Percentiles rank a stretch among this genome's conserved stretches.
phyloP scores from a whole-genome alignment of 371 early-diverging fungal genomes.

The Pancytospora philotis region DNA sequence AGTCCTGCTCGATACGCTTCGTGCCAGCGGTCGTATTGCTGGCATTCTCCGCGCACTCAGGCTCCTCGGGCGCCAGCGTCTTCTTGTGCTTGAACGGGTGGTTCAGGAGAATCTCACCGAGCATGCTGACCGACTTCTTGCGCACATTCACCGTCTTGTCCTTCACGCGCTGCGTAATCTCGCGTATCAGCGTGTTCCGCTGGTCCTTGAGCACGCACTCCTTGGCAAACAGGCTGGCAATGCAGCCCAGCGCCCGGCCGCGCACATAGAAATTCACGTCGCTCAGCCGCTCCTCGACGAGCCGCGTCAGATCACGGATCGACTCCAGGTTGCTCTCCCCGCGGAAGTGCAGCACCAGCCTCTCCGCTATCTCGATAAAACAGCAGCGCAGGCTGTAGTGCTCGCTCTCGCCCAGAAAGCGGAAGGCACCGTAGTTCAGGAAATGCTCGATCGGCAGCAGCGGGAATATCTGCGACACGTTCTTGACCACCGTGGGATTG shows the following conservation, averaged over 20 bases:
- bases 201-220: constrained; percentile 31
- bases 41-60: neutral
- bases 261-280: constrained; percentile 53
- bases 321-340: constrained; percentile 37
- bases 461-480: constrained; percentile 23
- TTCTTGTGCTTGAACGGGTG: constrained; percentile 52
- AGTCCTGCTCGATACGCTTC: constrained; percentile 16
- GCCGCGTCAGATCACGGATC: constrained; percentile 20
- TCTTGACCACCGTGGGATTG: constrained; percentile 29
- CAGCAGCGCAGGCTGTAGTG: constrained; percentile 44
- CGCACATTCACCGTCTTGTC: constrained; percentile 58
- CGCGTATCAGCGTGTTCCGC: constrained; percentile 37
- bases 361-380: constrained; percentile 40
- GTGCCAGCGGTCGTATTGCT: constrained; percentile 12
- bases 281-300: constrained; percentile 36
- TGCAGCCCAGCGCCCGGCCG: constrained; percentile 32
- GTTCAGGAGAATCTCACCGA: constrained; percentile 44
- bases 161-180: constrained; percentile 42
- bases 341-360: constrained; percentile 33
- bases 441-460: constrained; percentile 20
- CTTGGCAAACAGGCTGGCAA: constrained; percentile 41
- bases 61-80: neutral
- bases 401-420: constrained; percentile 29
- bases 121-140: constrained; percentile 51
- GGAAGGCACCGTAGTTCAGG: constrained; percentile 28